phyloP scores from a whole-genome alignment of 2,329 filamentous ascomycete species.

The Trichoderma endophyticum region DNA sequence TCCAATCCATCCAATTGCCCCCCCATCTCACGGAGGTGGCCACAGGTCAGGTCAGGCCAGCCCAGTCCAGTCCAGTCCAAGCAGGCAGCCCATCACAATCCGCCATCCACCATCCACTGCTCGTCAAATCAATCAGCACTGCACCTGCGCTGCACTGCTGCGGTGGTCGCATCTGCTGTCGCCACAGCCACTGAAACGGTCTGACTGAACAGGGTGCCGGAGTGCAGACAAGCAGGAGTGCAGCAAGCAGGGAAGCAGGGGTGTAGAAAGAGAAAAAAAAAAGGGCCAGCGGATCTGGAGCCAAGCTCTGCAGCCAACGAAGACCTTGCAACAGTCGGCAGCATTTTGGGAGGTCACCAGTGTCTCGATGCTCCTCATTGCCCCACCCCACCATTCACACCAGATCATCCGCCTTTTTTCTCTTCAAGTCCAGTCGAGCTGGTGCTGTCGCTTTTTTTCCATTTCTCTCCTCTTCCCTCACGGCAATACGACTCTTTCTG shows the following conservation, averaged over 20 bases:
- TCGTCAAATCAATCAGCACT: constrained; percentile 9
- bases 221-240: constrained; percentile 8
- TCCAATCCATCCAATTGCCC: neutral
- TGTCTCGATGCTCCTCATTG: constrained; percentile 15
- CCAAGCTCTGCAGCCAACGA: constrained; percentile 16
- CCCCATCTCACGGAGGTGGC: constrained; percentile 1
- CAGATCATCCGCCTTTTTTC: constrained; percentile 17
- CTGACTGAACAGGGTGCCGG: constrained; percentile 13
- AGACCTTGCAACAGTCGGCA: constrained; percentile 13
- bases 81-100: constrained; percentile 15
- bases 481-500: neutral
- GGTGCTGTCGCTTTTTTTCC: constrained; percentile 1
- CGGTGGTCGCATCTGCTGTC: neutral
- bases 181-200: constrained; percentile 13
- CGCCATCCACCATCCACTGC: neutral
- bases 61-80: neutral
- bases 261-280: neutral
- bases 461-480: neutral
- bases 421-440: constrained; percentile 3
- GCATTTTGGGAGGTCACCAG: constrained; percentile 17
- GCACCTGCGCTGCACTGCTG: constrained; percentile 9
- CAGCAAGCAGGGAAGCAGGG: constrained; percentile 12
- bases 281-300: constrained; percentile 9
- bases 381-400: constrained; percentile 18
- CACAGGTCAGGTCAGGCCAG: neutral